Conservation (phyloP, 2,329 filamentous ascomycete genomes). For the Pestalotiopsis sp. region DNA sequence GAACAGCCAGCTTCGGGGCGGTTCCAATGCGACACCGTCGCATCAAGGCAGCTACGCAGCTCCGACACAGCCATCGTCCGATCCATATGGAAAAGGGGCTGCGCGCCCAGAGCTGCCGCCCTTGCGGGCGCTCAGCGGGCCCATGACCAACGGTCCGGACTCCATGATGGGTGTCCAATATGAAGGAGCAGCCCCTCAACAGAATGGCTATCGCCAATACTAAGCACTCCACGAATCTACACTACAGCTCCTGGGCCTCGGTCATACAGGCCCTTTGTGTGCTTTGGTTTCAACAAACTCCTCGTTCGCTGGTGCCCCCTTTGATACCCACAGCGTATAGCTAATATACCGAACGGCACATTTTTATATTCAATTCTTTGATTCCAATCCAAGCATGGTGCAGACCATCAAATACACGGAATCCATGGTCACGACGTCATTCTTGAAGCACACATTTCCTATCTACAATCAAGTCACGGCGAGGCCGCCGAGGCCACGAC, state of each 20-base stretch:
- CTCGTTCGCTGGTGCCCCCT: background rate
- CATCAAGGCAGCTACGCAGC: slow-evolving; percentile 22
- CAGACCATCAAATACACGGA: background rate
- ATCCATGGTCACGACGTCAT: background rate
- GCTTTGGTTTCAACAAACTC: background rate
- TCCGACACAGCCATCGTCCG: slow-evolving; percentile 29
- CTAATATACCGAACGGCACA: background rate
- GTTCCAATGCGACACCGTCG: slow-evolving; percentile 18
- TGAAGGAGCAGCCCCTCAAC: slow-evolving; percentile 49
- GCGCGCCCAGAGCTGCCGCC: slow-evolving; percentile 58
- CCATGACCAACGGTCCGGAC: slow-evolving; percentile 49
- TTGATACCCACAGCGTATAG: background rate
- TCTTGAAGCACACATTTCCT: background rate
- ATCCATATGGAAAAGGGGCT: slow-evolving; percentile 30
- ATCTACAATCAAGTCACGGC: no score
- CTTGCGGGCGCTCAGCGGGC: slow-evolving; percentile 52
- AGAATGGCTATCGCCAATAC: slow-evolving; percentile 45
- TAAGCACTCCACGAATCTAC: slow-evolving; percentile 12
- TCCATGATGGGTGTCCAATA: slow-evolving; percentile 71
- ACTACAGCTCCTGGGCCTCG: background rate
- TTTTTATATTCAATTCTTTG: background rate
- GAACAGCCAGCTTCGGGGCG: slow-evolving; percentile 45
- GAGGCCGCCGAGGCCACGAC: no score
- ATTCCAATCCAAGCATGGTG: background rate
- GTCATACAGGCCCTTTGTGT: background rate